Evolutionary conservation across 2,329 filamentous ascomycete species (phyloP).

Genomic region (Amauroascus niger): DNA sequence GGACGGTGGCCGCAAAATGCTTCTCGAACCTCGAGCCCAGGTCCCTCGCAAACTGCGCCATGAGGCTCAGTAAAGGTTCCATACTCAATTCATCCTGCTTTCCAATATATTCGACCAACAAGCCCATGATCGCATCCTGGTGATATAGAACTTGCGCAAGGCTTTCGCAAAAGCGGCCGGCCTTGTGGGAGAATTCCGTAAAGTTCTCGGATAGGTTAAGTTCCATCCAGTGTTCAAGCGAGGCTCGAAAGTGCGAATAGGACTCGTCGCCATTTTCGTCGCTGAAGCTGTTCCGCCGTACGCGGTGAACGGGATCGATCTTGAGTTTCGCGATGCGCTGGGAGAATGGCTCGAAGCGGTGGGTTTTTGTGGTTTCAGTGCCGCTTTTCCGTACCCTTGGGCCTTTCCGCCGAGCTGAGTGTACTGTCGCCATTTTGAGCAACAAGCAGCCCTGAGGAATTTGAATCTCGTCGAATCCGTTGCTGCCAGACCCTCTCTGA

Average conservation of each 20-base stretch:
- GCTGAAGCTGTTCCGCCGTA: constrained; percentile 71
- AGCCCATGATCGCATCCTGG: constrained; percentile 70
- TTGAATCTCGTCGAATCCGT: background rate
- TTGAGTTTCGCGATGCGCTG: constrained; percentile 83
- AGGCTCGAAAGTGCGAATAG: constrained; percentile 78
- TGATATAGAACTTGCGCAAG: constrained; percentile 87
- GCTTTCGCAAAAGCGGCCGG: constrained; percentile 72
- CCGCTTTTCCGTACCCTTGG: constrained; percentile 56
- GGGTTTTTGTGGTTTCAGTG: constrained; percentile 68
- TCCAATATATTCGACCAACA: constrained; percentile 66
- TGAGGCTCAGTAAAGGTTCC: constrained; percentile 76
- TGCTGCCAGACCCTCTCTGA: background rate
- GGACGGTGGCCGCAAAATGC: constrained; percentile 68
- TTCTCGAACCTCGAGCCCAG: constrained; percentile 79
- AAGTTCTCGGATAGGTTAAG: constrained; percentile 81
- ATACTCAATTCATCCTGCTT: constrained; percentile 68
- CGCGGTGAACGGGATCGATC: constrained; percentile 84
- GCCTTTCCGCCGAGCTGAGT: constrained; percentile 59
- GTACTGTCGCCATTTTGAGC: constrained; percentile 40
- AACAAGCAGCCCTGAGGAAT: constrained; percentile 1
- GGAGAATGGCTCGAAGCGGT: constrained; percentile 86
- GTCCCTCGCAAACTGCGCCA: constrained; percentile 92
- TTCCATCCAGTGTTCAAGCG: constrained; percentile 80
- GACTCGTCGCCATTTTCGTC: constrained; percentile 63
- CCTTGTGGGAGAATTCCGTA: constrained; percentile 63